A percentile compares a stretch with the other conserved stretches of the same genome.
These are phyloP conservation scores for Phyllostachys edulis DNA, from an alignment of 176 grass and related monocot species.

Conservation along the genomic window DNA sequence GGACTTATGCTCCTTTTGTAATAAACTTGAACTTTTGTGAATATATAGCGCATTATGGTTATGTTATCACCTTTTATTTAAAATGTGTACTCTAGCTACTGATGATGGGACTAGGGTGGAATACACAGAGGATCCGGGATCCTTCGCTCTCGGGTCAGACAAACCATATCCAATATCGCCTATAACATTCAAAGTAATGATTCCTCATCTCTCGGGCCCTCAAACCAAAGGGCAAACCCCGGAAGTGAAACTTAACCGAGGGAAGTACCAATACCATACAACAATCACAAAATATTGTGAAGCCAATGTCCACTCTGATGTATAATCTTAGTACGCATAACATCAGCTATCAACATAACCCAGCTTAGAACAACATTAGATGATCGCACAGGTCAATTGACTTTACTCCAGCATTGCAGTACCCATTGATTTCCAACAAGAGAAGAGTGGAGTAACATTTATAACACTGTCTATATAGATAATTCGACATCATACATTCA, in stretches of 20 bases:
- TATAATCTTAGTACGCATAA: background rate
- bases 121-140: too few species aligned
- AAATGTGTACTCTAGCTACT: too few species aligned
- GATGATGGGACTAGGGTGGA: too few species aligned
- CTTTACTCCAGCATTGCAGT: background rate
- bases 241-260: too few species aligned
- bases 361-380: background rate
- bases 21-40: too few species aligned
- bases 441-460: background rate
- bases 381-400: background rate
- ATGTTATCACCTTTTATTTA: too few species aligned
- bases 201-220: background rate
- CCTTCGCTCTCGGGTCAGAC: too few species aligned
- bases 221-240: background rate
- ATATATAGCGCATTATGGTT: too few species aligned
- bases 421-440: background rate
- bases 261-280: background rate
- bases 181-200: too few species aligned
- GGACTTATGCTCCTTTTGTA: too few species aligned
- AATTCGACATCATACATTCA: slow-evolving; percentile 16
- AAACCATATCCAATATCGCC: too few species aligned
- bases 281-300: too few species aligned
- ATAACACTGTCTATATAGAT: slow-evolving; percentile 6
- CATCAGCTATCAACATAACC: background rate
- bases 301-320: background rate